Evolutionary conservation across 1,284 basidiomycete species (phyloP), one percentile per base, ranked within the genome.

Genomic region (Ganoderma leucocontextum): DNA sequence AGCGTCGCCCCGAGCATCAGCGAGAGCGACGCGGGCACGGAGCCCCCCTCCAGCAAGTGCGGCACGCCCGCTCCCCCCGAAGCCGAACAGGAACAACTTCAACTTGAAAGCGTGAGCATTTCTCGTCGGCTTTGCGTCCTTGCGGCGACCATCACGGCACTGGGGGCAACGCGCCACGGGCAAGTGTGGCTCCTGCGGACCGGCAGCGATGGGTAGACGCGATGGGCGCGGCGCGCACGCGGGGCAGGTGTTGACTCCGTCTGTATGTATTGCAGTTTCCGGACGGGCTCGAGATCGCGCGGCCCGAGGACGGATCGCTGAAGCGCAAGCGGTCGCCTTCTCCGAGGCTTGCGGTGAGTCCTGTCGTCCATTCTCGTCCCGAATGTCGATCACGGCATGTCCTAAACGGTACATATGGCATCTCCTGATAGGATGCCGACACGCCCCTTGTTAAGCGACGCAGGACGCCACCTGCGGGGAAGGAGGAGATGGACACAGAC

Each of bases 371-470:
- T n/a, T 62, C 35, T 10, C 55, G 36, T 25, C 39, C 25, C 12
- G 53, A 36, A n/a, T 47, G 55, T 62, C 17, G 58, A 41, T 38
- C 58, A 60, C 22, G 38, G 38, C 36, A 38, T 19, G n/a, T 58
- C 15, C 35, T 58, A n/a, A 58, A 38, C 19, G 17, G 55, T 58
- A 38, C 33, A 57, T 58, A 60, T 41, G 38, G 36, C 5, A 22
- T 39, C 4, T 29, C n/a, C 38, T 38, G 29, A 60, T 38, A 65
- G 59, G 41, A 42, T 41, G 25, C 61, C 15, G 67, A 53, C 55
- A 47, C 47, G 22, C 73, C 73, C 15, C 72, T 73, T 15, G 63
- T 63, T 57, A 77, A 77, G 60, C 68, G 75, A 64, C 72, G 71
- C 62, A 75, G 65, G 70, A 74, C 75, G 49, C 73, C 74, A 3